Base-by-base conservation (phyloP, 1,284 basidiomycete species). In the Marasmius sp. region DNA sequence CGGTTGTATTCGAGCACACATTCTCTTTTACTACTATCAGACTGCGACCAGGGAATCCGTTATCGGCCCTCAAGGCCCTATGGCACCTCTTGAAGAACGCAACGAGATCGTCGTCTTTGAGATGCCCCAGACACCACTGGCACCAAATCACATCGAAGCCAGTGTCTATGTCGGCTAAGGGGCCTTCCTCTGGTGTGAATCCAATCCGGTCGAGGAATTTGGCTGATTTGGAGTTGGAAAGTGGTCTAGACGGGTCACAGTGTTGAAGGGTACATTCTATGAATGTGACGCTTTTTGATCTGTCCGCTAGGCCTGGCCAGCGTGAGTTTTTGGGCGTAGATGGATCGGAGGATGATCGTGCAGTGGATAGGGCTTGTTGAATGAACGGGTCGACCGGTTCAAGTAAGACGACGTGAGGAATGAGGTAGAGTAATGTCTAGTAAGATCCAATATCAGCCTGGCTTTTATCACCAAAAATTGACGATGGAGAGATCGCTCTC, bases 121-220 rank as follows among this genome's bases (percentile, higher is more conserved):
- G 79, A 78, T 95, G 93, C n/a, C 92, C 92, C 12, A 97, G 81
- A 78, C 94, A 96, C 95, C 95, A 97, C 73, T 97, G 95, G 69
- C 93, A 94, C 95, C 93, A 95, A 61, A 96, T 84, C 14, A 94
- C 82, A 75, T 94, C 91, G 72, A 90, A 93, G 1, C 82, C 83
- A 43, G 79, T 76, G 41, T 77, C 68, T 6, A 77, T 75, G 55
- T 87, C 82, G 55, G 80, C 79, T 20, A 74, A 55, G 43, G 74
- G 72, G 51, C 67, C 72, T n/a, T 58, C 64, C 16, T 70, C 60
- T 2, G 85, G 77, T 37, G 72, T 72, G 69, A 83, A 82, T 3
- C 90, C 91, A 8, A 89, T 76, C 20, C 88, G 83, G 62, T 82
- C 85, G 37, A 89, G 71, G 61, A 82, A 76, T 34, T 70, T 78